phyloP scores from a whole-genome alignment of 1,139 yeast genomes.

The Yamadazyma triangularis region DNA sequence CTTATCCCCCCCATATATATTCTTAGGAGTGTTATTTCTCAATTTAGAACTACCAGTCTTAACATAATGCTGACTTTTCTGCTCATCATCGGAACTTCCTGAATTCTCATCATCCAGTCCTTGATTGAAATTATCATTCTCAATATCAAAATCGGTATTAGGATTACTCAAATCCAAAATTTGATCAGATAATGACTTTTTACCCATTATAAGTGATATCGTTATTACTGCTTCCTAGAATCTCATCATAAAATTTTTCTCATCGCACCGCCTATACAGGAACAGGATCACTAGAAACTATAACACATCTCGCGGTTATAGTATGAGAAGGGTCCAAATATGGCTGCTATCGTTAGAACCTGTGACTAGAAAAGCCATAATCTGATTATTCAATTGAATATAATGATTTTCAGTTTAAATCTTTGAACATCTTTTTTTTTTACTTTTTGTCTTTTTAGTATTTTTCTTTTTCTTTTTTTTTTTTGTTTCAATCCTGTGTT shows the following conservation, averaged over 20 bases:
- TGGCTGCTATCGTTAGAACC: too few relatives aligned
- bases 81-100: constrained; percentile 28
- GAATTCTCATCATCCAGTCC: constrained; percentile 22
- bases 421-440: too few relatives aligned
- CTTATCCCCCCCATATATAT: constrained; percentile 61
- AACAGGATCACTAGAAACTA: too few relatives aligned
- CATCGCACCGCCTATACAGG: background rate
- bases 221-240: too few relatives aligned
- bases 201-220: background rate
- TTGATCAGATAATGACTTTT: constrained; percentile 54
- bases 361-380: too few relatives aligned
- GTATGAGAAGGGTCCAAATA: too few relatives aligned
- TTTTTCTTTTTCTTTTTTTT: too few relatives aligned
- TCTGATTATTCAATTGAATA: too few relatives aligned
- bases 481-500: too few relatives aligned
- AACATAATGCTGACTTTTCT: constrained; percentile 66
- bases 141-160: constrained; percentile 72
- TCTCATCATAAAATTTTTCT: constrained; percentile 8
- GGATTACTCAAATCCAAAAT: constrained; percentile 62
- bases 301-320: too few relatives aligned
- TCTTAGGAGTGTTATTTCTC: constrained; percentile 45
- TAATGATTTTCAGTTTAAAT: too few relatives aligned
- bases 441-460: too few relatives aligned
- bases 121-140: constrained; percentile 45
- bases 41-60: constrained; percentile 62